Base-by-base conservation (phyloP, 768 basidiomycete genomes). In the Sarcodon sp. region DNA sequence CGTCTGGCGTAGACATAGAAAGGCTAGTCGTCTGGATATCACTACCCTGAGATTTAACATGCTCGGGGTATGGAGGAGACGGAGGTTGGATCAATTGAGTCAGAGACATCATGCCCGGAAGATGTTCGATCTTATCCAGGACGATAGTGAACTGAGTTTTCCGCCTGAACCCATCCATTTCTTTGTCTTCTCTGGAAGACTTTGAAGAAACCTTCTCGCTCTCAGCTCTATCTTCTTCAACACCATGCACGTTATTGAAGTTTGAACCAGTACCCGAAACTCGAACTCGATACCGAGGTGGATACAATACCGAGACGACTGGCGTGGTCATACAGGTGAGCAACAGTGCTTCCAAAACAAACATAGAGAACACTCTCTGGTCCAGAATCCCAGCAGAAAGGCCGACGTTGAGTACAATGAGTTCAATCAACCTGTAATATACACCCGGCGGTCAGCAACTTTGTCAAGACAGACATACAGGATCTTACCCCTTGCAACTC, bases 321-420 rank as follows among this genome's bases (percentile, higher is more conserved):
- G 87, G 88, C 0, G 86, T 89, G 0, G 91, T 92, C 66, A 89
- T 75, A 66, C 86, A 88, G 0, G 93, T 94, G 36, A 96, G 68
- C 6, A 81, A 61, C 35, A 92, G 66, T 0, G 87, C 84, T 58
- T 87, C 84, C 15, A 97, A 69, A 36, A 97, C 90, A 57, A 97
- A 93, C 90, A 96, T 97, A 0, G 89, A 87, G 65, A 97, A 93
- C 6, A 96, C 85, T 21, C 73, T 74, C 67, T 69, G 55, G 1
- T 50, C 53, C 16, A 98, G 69, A 45, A 94, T 91, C 0, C 79
- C 77, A 3, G 87, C 90, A 2, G 73, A 68, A 2, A 94, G 69
- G 3, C 94, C 93, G 52, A 98, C 87, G 56, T 98, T 99, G 52
- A 98, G 79, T 3, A 98, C 93, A 56, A 98, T 96, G 13, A 97